Conservation (phyloP, 257 asterid genomes). For the Catharanthus roseus region DNA sequence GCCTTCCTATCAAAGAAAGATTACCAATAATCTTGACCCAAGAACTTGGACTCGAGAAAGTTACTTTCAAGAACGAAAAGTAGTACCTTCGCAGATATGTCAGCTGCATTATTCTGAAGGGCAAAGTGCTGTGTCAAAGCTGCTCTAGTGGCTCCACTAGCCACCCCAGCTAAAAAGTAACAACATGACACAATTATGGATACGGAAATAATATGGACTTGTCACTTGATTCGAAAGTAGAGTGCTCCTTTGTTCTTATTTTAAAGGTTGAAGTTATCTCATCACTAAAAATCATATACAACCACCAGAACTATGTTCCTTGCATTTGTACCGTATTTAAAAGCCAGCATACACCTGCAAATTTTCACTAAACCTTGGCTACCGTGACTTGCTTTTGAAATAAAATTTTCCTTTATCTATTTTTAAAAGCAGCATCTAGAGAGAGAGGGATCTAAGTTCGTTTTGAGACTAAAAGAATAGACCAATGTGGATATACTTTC, state of each 20-base stretch:
- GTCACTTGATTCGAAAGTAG: not conserved
- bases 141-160: constrained; percentile 99
- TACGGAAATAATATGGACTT: not conserved
- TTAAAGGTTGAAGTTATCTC: not conserved
- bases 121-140: constrained; percentile 98
- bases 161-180: constrained; percentile 79
- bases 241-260: not conserved
- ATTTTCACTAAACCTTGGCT: not conserved
- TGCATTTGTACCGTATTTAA: not conserved
- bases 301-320: not conserved
- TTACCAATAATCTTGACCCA: not conserved
- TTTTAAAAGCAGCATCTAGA: not conserved
- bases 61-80: not conserved
- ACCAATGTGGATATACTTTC: not conserved
- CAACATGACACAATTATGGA: not conserved
- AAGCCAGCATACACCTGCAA: not conserved
- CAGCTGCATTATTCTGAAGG: constrained; percentile 95
- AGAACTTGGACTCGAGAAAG: not conserved
- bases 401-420: not conserved
- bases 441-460: not conserved
- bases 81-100: constrained; percentile 90
- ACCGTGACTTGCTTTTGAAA: not conserved
- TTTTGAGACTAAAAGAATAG: not conserved
- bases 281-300: not conserved
- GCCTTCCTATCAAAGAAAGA: constrained; percentile 64